Base-by-base conservation (phyloP, 1,284 basidiomycete genomes). In the Nidula niveotomentosa region DNA sequence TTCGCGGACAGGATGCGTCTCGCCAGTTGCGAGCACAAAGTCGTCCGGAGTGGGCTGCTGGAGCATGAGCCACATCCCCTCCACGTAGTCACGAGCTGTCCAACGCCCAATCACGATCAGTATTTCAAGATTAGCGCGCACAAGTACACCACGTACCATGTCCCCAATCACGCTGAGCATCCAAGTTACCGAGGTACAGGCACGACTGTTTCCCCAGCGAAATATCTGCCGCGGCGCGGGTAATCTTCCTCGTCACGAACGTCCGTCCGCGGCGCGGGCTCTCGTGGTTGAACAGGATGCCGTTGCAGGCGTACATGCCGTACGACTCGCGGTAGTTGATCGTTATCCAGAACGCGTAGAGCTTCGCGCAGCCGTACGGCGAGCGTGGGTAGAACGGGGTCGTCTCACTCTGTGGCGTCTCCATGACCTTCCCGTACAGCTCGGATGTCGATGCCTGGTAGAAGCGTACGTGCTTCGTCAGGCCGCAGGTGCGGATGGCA, bases 21-120 rank as follows among this genome's bases (percentile, higher is more conserved):
- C 93, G 36, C 93, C 93, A 1, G 92, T 96, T 0, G 94, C 94
- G 45, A 96, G 88, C 37, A 96, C 94, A 65, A 91, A 96, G 73
- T 96, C 94, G 17, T 93, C 85, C 1, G 94, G 77, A 30, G 63
- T 62, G 7, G 85, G 79, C 69, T 95, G 93, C 71, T 96, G 94
- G 33, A 96, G 83, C 84, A 96, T 94, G 64, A 83, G 80, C 93
- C 94, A 96, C 94, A 96, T 96, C 45, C 94, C 94, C 73, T 95
- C 93, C 9, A 93, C 88, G 65, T 94, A 94, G 68, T 94, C 93
- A 59, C 84, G 85, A 51, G 91, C 91, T 91, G 57, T 10, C n/a
- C 52, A 46, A 47, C 53, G 49, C 48, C 43, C 30, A 45, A 33
- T 47, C 15, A 57, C 30, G n/a, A n/a, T n/a, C n/a, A n/a, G n/a